Evolutionary conservation across 495 filamentous ascomycete genomes (phyloP).

Genomic region (Poronia punctata): DNA sequence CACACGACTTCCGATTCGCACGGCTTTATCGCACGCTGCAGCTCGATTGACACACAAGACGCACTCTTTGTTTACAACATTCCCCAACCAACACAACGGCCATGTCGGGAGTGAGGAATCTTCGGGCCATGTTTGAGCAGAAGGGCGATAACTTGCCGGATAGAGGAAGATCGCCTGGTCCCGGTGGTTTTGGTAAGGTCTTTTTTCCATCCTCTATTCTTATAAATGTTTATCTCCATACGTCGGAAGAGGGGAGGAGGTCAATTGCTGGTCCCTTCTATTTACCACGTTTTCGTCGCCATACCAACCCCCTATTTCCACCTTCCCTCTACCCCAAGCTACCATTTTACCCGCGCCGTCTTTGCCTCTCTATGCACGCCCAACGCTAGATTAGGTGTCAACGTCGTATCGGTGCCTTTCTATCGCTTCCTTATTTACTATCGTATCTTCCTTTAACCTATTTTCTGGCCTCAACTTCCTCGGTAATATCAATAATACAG

Average conservation of each 20-base stretch:
- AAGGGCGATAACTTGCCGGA: slow-evolving; percentile 56
- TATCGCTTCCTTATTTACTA: too few species aligned
- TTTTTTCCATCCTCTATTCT: slow-evolving; percentile 7
- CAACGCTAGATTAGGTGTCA: too few species aligned
- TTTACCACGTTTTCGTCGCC: too few species aligned
- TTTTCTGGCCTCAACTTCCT: slow-evolving; percentile 2
- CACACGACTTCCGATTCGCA: neutral
- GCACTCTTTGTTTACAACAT: neutral
- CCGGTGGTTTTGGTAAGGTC: slow-evolving; percentile 22
- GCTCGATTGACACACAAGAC: neutral
- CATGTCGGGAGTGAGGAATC: slow-evolving; percentile 53
- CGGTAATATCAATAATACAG: neutral
- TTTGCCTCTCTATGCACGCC: too few species aligned
- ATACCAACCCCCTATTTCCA: slow-evolving; percentile 1
- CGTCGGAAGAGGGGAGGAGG: too few species aligned
- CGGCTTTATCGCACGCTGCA: neutral
- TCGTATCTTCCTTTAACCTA: neutral
- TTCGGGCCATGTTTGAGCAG: slow-evolving; percentile 86
- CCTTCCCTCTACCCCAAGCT: neutral
- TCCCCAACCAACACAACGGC: slow-evolving; percentile 16
- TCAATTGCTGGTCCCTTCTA: slow-evolving; percentile 4
- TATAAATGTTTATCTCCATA: slow-evolving; percentile 1
- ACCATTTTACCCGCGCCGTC: too few species aligned
- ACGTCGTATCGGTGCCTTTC: too few species aligned
- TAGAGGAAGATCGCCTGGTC: slow-evolving; percentile 65